A percentile compares a stretch with the other conserved stretches of the same genome.
Evolutionary conservation across 1,284 basidiomycete species (phyloP).

Genomic region (Leccinum variabile): DNA sequence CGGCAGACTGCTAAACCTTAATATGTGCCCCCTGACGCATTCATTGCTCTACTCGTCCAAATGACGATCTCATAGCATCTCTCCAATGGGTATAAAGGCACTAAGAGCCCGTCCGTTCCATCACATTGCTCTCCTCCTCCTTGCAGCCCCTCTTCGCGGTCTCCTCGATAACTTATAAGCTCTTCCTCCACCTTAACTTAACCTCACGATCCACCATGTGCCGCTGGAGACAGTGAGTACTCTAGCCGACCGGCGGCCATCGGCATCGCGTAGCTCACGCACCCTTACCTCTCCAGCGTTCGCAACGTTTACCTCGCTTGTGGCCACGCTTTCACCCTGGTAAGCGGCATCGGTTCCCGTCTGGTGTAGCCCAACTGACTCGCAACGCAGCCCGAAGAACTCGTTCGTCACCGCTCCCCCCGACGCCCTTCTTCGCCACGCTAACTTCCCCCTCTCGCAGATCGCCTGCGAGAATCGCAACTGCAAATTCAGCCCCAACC

Average conservation of each 20-base stretch:
- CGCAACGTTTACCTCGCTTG: conserved; percentile 44
- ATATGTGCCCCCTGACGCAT: conserved; percentile 24
- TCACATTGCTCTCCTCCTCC: conserved; percentile 13
- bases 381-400: conserved; percentile 32
- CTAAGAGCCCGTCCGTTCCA: conserved; percentile 8
- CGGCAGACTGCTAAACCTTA: conserved; percentile 25
- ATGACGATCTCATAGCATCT: conserved; percentile 32
- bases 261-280: conserved; percentile 14
- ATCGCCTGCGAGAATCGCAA: conserved; percentile 40
- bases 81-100: conserved; percentile 31
- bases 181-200: neutral
- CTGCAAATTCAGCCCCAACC: conserved; percentile 50
- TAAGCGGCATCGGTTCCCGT: conserved; percentile 23
- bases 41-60: conserved; percentile 16
- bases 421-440: conserved; percentile 6
- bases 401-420: conserved; percentile 18
- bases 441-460: conserved; percentile 29
- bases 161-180: conserved; percentile 4
- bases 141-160: neutral
- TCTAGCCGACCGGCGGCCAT: neutral
- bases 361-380: conserved; percentile 10
- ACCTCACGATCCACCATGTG: conserved; percentile 33
- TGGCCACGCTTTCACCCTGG: conserved; percentile 41
- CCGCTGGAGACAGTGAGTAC: conserved; percentile 40
- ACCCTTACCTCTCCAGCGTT: conserved; percentile 29